A percentile compares a stretch with the other conserved stretches of the same genome.
Evolutionary conservation across 2,329 filamentous ascomycete species (phyloP).

Genomic region (Alternaria solani): DNA sequence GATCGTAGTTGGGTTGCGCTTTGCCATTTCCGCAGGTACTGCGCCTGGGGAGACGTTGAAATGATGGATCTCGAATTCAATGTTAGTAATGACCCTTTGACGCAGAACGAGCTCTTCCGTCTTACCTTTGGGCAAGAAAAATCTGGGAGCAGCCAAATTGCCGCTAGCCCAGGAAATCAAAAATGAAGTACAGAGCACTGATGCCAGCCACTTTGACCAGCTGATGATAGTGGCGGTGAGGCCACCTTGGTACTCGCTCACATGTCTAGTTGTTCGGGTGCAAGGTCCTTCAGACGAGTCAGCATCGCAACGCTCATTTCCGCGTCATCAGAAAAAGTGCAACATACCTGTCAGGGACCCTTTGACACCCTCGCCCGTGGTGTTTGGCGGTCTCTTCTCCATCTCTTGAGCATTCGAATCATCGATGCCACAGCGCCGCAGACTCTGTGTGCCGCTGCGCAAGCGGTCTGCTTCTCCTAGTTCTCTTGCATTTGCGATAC

Average conservation of each 20-base stretch:
- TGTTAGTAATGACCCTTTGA: neutral
- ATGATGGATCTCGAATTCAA: slow-evolving; percentile 8
- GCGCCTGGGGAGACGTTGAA: slow-evolving; percentile 28
- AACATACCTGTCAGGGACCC: slow-evolving; percentile 28
- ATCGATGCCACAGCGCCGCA: slow-evolving; percentile 26
- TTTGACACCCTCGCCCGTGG: slow-evolving; percentile 38
- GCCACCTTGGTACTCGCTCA: slow-evolving; percentile 30
- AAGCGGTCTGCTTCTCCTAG: slow-evolving; percentile 35
- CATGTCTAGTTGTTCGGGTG: slow-evolving; percentile 35
- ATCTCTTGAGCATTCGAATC: slow-evolving; percentile 27
- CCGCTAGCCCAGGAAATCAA: slow-evolving; percentile 30
- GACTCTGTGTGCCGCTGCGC: slow-evolving; percentile 18
- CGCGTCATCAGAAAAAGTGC: neutral
- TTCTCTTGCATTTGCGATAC: slow-evolving; percentile 43
- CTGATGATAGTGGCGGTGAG: slow-evolving; percentile 19
- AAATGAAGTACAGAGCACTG: slow-evolving; percentile 37
- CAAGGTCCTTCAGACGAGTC: slow-evolving; percentile 34
- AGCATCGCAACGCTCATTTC: slow-evolving; percentile 8
- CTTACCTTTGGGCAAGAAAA: slow-evolving; percentile 22
- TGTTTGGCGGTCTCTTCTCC: slow-evolving; percentile 20
- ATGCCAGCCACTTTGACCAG: slow-evolving; percentile 36
- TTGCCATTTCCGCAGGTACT: slow-evolving; percentile 33
- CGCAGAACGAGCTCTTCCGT: neutral
- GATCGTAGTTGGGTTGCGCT: slow-evolving; percentile 37
- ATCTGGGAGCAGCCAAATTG: slow-evolving; percentile 13